Conservation (phyloP, 1,139 yeast species). For the Yarrowia galli region DNA sequence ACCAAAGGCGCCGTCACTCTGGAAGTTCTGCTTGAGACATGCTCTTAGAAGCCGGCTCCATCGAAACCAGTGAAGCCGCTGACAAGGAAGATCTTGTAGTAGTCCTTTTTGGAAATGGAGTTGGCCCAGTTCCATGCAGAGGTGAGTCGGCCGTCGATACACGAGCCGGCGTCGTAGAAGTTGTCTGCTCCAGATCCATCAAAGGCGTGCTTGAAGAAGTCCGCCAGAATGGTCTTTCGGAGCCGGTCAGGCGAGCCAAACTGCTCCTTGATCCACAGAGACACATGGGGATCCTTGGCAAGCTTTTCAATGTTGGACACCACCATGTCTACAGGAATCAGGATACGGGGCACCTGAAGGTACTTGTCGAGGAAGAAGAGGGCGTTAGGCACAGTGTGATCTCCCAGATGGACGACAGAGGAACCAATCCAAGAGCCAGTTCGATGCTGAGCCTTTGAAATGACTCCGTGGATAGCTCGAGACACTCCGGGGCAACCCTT, state of each 20-base stretch:
- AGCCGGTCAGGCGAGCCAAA: constrained; percentile 62
- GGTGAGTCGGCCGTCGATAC: constrained; percentile 79
- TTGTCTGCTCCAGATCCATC: constrained; percentile 82
- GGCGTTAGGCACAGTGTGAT: constrained; percentile 80
- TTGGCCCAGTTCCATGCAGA: constrained; percentile 85
- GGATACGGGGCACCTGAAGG: constrained; percentile 73
- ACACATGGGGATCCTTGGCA: constrained; percentile 58
- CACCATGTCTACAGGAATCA: constrained; percentile 70
- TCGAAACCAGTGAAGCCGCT: constrained; percentile 81
- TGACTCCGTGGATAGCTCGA: constrained; percentile 70
- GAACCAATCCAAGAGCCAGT: constrained; percentile 78
- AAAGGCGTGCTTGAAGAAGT: constrained; percentile 76
- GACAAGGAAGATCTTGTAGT: constrained; percentile 66
- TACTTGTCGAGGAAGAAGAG: constrained; percentile 76
- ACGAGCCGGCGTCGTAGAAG: constrained; percentile 78
- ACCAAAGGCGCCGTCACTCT: constrained; percentile 20
- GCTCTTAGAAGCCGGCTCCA: constrained; percentile 57
- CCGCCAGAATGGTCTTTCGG: constrained; percentile 62
- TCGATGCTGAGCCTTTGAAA: constrained; percentile 64
- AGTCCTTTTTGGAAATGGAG: constrained; percentile 66
- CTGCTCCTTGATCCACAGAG: constrained; percentile 61
- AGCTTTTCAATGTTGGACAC: constrained; percentile 60
- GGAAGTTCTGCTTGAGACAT: neutral
- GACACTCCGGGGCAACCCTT: constrained; percentile 71
- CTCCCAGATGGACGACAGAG: constrained; percentile 77